Percentiles rank a stretch among this genome's conserved stretches.
phyloP scores from a whole-genome alignment of 2,329 filamentous ascomycete genomes.

The Hypoxylon sp. region DNA sequence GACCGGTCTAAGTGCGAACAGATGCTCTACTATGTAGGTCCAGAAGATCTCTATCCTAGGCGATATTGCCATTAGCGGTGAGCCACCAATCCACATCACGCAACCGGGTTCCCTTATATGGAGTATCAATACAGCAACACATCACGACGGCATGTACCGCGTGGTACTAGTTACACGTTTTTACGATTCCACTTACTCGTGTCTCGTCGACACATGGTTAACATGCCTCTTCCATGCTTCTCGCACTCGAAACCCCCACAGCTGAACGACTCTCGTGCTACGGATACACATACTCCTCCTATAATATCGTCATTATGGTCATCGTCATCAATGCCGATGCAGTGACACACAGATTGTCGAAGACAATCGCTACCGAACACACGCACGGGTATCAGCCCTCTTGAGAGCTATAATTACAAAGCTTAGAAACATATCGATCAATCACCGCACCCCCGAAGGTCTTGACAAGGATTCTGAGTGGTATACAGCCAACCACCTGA shows the following conservation, averaged over 20 bases:
- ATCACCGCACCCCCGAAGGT: slow-evolving; percentile 25
- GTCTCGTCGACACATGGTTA: slow-evolving; percentile 45
- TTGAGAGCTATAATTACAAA: slow-evolving; percentile 40
- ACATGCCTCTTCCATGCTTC: slow-evolving; percentile 24
- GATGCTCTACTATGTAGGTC: slow-evolving; percentile 9
- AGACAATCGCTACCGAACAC: slow-evolving; percentile 42
- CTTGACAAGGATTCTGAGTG: slow-evolving; percentile 31
- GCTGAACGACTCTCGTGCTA: slow-evolving; percentile 32
- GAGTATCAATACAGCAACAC: slow-evolving; percentile 28
- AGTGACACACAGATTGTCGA: slow-evolving; percentile 46
- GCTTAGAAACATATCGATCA: slow-evolving; percentile 37
- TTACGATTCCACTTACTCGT: slow-evolving; percentile 23
- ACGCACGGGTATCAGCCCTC: slow-evolving; percentile 29
- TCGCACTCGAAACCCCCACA: slow-evolving; percentile 31
- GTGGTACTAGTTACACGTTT: slow-evolving; percentile 22
- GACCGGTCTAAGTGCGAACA: slow-evolving; percentile 35
- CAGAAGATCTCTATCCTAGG: slow-evolving; percentile 45
- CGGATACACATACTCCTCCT: slow-evolving; percentile 28
- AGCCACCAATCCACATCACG: slow-evolving; percentile 38
- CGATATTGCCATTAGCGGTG: slow-evolving; percentile 46
- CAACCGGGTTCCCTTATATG: slow-evolving; percentile 31
- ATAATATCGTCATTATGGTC: slow-evolving; percentile 40
- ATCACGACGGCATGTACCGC: slow-evolving; percentile 22
- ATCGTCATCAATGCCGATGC: slow-evolving; percentile 41
- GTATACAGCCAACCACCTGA: slow-evolving; percentile 38